These are phyloP conservation scores for Calonectria multiphialidica DNA, from an alignment of 2,329 filamentous ascomycete species.

Conservation along the genomic window DNA sequence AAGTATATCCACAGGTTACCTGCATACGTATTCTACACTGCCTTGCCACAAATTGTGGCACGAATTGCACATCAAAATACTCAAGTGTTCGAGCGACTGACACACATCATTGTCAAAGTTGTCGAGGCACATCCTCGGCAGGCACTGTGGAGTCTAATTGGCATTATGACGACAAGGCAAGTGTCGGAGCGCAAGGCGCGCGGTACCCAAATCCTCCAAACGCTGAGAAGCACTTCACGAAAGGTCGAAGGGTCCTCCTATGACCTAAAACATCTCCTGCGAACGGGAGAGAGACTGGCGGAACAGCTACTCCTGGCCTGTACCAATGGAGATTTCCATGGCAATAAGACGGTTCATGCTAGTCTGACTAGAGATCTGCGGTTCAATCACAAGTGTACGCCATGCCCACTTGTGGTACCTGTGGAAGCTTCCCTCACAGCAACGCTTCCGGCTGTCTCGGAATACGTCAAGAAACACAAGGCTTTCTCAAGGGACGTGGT, in stretches of 20 bases:
- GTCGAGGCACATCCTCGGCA: slow-evolving; percentile 90
- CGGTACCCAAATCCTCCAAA: slow-evolving; percentile 64
- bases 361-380: slow-evolving; percentile 82
- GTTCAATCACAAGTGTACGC: slow-evolving; percentile 87
- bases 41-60: slow-evolving; percentile 94
- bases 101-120: slow-evolving; percentile 87
- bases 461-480: slow-evolving; percentile 81
- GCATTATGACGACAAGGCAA: slow-evolving; percentile 85
- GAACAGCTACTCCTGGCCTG: slow-evolving; percentile 86
- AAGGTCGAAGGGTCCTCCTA: slow-evolving; percentile 63
- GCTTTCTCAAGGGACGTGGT: slow-evolving; percentile 90
- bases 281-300: slow-evolving; percentile 84
- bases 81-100: slow-evolving; percentile 81
- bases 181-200: slow-evolving; percentile 71
- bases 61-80: slow-evolving; percentile 89
- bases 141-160: slow-evolving; percentile 90
- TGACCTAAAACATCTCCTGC: slow-evolving; percentile 79
- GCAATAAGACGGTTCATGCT: slow-evolving; percentile 74
- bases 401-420: slow-evolving; percentile 88
- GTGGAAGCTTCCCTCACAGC: slow-evolving; percentile 88
- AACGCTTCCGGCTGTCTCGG: slow-evolving; percentile 80
- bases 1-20: slow-evolving; percentile 83
- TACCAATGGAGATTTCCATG: slow-evolving; percentile 79
- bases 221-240: slow-evolving; percentile 59
- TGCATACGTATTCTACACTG: slow-evolving; percentile 82